Conservation (phyloP, 169 alveolate genomes). For the Plasmodium sp. region DNA sequence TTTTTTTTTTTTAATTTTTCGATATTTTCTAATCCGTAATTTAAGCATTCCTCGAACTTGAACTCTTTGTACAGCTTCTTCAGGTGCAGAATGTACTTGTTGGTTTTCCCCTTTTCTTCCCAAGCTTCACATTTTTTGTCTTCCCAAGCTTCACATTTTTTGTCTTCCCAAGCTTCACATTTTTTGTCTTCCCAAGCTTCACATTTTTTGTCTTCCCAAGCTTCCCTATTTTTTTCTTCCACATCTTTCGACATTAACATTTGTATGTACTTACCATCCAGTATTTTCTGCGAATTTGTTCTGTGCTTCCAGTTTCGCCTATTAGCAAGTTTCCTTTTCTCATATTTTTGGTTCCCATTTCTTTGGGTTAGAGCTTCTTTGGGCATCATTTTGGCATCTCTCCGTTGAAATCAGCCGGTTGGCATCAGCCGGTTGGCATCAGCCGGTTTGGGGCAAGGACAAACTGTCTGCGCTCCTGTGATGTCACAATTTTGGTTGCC, state of each 20-base stretch:
- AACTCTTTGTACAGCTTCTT: constrained; percentile 5
- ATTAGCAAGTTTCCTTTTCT: constrained; percentile 6
- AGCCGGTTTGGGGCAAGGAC: background rate
- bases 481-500: background rate
- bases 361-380: background rate
- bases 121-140: background rate
- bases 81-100: constrained; percentile 23
- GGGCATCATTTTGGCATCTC: background rate
- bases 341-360: background rate
- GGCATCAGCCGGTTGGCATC: background rate
- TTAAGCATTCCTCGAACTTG: constrained; percentile 58
- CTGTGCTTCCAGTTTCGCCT: background rate
- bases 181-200: constrained; percentile 13
- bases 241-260: background rate
- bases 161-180: background rate
- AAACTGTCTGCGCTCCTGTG: background rate
- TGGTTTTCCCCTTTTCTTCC: constrained; percentile 10
- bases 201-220: background rate
- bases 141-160: background rate
- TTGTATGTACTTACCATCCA: background rate
- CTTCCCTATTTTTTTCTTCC: background rate
- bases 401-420: background rate
- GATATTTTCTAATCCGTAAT: constrained; percentile 27
- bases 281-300: background rate
- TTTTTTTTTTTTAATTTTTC: constrained; percentile 30